phyloP scores from a whole-genome alignment of 202 grass and related monocot species.

The Digitaria exilis region DNA sequence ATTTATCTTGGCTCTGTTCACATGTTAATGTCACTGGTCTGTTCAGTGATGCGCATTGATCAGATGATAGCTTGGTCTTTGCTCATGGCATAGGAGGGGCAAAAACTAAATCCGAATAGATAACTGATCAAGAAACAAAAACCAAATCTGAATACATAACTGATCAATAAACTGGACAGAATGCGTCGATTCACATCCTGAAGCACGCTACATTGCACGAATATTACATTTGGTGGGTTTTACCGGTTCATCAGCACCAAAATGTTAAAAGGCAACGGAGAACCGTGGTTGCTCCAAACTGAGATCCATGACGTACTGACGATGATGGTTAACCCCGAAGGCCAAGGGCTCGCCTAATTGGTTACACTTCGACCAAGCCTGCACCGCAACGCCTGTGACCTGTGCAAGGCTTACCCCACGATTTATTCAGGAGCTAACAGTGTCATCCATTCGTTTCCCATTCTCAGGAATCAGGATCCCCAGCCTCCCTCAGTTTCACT shows the following conservation, averaged over 20 bases:
- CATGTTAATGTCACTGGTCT: neutral
- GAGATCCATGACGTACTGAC: neutral
- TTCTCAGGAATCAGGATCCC: neutral
- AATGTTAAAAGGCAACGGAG: neutral
- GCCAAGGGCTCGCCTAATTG: too few relatives aligned
- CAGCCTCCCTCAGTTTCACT: neutral
- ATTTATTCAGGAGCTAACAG: neutral
- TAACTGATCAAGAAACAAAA: neutral
- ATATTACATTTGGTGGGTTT: neutral
- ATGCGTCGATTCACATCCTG: neutral
- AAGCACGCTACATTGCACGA: neutral
- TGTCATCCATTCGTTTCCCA: neutral
- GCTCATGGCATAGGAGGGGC: neutral
- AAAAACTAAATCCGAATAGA: conserved; percentile 1
- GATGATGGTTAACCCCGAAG: neutral
- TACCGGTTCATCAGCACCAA: neutral
- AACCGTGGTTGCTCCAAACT: neutral
- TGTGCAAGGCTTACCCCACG: neutral
- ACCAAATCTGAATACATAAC: neutral
- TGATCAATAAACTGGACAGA: neutral
- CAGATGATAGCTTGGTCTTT: conserved; percentile 4
- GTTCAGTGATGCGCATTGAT: neutral
- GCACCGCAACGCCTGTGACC: too few relatives aligned
- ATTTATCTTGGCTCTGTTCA: neutral
- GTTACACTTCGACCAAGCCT: too few relatives aligned